Evolutionary conservation across 1,284 basidiomycete genomes (phyloP).

Genomic region (Rhodotorula glutinis): DNA sequence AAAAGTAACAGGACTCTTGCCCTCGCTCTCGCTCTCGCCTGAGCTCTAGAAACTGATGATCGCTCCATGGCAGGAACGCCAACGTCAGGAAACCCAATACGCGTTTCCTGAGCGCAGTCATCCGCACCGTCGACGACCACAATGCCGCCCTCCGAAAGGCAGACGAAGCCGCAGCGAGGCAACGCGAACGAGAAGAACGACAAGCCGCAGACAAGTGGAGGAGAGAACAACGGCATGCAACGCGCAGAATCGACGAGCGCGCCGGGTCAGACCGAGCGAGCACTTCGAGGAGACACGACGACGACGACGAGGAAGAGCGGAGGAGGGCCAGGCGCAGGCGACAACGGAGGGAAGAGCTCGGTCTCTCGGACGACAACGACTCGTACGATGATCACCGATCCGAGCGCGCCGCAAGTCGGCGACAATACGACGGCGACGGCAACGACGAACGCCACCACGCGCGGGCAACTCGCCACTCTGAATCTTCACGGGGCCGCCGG

Average conservation of each 20-base stretch:
- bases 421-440: too few relatives aligned
- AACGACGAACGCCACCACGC: too few relatives aligned
- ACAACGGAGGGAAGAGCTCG: not conserved
- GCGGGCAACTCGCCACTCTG: too few relatives aligned
- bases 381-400: not conserved
- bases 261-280: too few relatives aligned
- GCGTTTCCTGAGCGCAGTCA: conserved; percentile 80
- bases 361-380: not conserved
- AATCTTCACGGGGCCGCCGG: too few relatives aligned
- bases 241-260: too few relatives aligned
- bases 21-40: not conserved
- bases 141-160: conserved; percentile 75
- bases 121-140: conserved; percentile 85
- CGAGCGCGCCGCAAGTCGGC: not conserved
- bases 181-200: conserved; percentile 33
- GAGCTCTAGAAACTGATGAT: too few relatives aligned
- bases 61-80: not conserved
- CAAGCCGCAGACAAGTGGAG: conserved; percentile 29
- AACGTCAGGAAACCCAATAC: conserved; percentile 73
- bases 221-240: conserved; percentile 1
- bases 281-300: not conserved
- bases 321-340: not conserved
- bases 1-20: conserved; percentile 16
- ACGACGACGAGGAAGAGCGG: conserved; percentile 4
- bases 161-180: conserved; percentile 57